phyloP scores from a whole-genome alignment of 306 rosid genomes.

The Begonia masoniana region DNA sequence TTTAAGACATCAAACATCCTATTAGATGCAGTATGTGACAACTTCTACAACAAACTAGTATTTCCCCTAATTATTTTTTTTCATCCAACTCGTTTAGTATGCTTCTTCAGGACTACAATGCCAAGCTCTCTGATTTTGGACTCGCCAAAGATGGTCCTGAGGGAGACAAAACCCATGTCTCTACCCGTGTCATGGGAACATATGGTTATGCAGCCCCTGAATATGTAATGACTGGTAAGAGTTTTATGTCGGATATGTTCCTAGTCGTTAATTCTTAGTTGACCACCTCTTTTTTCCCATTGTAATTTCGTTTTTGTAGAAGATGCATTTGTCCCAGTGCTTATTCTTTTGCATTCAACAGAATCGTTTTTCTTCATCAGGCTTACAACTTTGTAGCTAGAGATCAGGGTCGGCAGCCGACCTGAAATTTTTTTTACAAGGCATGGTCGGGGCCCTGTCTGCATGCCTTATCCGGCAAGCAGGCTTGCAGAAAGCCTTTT shows the following conservation, averaged over 20 bases:
- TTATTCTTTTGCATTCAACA: too few species aligned
- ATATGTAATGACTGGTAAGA: slow-evolving; percentile 91
- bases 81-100: slow-evolving; percentile 8
- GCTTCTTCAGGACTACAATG: slow-evolving; percentile 71
- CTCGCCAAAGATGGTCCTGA: slow-evolving; percentile 99
- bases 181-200: slow-evolving; percentile 98
- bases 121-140: slow-evolving; percentile 96
- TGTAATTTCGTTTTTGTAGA: too few species aligned
- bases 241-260: neutral
- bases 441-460: too few species aligned
- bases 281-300: too few species aligned
- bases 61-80: neutral
- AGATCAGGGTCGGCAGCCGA: too few species aligned
- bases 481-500: too few species aligned
- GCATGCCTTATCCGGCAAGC: too few species aligned
- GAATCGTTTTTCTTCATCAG: too few species aligned
- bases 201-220: slow-evolving; percentile 98
- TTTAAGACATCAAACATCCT: slow-evolving; percentile 92
- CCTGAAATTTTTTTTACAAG: too few species aligned
- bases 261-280: neutral
- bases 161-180: slow-evolving; percentile 95
- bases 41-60: slow-evolving; percentile 3
- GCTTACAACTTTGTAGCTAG: too few species aligned
- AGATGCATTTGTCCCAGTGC: too few species aligned
- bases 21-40: slow-evolving; percentile 80